phyloP scores from a whole-genome alignment of 257 asterid genomes.

The Penstemon barbatus region DNA sequence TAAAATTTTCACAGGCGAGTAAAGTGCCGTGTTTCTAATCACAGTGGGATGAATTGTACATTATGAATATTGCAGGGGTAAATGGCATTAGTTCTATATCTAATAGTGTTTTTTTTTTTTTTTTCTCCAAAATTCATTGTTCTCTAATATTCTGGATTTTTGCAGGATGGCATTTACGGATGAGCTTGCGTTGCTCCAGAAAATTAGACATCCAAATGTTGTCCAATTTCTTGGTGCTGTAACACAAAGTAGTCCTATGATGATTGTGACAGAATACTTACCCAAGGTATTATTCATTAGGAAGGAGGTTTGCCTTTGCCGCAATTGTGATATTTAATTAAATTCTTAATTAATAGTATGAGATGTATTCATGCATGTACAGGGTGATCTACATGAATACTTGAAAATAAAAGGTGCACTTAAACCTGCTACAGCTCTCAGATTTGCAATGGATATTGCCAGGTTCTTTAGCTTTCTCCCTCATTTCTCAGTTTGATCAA shows the following conservation, averaged over 20 bases:
- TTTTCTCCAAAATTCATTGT: conserved; percentile 8
- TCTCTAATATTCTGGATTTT: conserved; percentile 18
- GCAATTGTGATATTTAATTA: neutral
- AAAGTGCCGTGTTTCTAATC: too few relatives aligned
- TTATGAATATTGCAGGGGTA: too few relatives aligned
- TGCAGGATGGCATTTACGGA: conserved; percentile 81
- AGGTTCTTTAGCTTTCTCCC: conserved; percentile 47
- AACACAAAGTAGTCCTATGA: conserved; percentile 96
- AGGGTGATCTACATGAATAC: conserved; percentile 86
- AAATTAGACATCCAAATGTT: conserved; percentile 90
- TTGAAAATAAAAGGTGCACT: conserved; percentile 70
- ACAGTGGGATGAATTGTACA: too few relatives aligned
- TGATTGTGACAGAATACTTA: conserved; percentile 95
- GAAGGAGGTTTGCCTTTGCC: neutral
- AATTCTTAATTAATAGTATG: neutral
- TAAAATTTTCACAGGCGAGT: too few relatives aligned
- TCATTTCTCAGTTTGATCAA: neutral
- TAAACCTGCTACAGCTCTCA: conserved; percentile 82
- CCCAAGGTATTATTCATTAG: conserved; percentile 61
- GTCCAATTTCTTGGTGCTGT: conserved; percentile 99
- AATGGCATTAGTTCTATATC: too few relatives aligned
- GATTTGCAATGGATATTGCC: conserved; percentile 94
- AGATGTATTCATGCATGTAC: conserved; percentile 20
- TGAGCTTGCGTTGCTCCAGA: conserved; percentile 93
- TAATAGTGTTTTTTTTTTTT: too few relatives aligned